Evolutionary conservation across 257 asterid species (phyloP).

Genomic region (Penstemon davidsonii): DNA sequence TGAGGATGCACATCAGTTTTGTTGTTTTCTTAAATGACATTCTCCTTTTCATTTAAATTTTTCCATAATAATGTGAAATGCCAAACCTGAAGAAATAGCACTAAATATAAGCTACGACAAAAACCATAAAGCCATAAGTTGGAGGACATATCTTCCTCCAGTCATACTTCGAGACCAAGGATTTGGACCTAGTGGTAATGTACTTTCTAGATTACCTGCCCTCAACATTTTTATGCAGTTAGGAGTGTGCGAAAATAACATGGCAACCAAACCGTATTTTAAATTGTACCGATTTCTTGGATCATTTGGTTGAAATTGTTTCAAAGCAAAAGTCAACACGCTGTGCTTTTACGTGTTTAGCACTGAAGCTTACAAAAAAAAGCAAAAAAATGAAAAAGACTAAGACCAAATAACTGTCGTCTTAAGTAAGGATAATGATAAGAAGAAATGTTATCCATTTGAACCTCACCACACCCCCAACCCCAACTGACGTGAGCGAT

Average conservation of each 20-base stretch:
- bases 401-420: background rate
- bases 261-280: background rate
- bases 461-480: no score
- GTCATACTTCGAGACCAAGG: background rate
- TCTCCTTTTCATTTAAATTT: background rate
- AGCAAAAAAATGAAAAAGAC: background rate
- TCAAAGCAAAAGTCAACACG: no score
- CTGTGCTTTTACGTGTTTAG: background rate
- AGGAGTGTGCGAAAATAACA: background rate
- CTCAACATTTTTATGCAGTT: background rate
- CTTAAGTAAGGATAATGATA: background rate
- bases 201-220: conserved; percentile 6
- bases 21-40: background rate
- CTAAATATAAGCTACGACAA: background rate
- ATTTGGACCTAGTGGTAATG: conserved; percentile 13
- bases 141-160: conserved; percentile 11
- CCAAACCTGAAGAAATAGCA: background rate
- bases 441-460: no score
- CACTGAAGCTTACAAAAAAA: background rate
- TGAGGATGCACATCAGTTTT: background rate
- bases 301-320: background rate
- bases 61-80: conserved; percentile 7
- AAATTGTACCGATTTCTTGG: background rate
- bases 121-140: conserved; percentile 15
- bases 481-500: no score